Base-by-base conservation (phyloP, 495 filamentous ascomycete species). In the Neurospora cerealis region DNA sequence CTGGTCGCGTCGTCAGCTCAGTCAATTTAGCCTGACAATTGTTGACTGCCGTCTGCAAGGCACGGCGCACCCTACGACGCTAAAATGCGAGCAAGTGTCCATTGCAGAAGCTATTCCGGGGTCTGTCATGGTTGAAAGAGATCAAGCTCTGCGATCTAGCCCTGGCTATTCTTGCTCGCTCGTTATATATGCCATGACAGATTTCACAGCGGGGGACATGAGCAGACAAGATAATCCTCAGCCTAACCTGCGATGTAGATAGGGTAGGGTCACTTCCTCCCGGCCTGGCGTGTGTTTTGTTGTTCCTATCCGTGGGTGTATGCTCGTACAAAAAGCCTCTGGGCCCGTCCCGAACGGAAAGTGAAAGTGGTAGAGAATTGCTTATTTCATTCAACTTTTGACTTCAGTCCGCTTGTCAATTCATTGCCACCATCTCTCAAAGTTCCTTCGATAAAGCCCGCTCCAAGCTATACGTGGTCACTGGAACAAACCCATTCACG, bases 1-100 rank as follows among this genome's bases (percentile, higher is more conserved):
- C 11, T 46, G 42, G 28, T 40, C 32, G 54, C 54, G 54, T 62
- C 54, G 28, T 62, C 54, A 62, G 54, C 54, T 32, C 24, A 62
- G 2, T 21, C 46, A 78, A 78, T 80, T 80, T 79, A 80, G 77
- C 78, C 77, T 80, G 75, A n/a, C 70, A 71, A 36, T 42, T 66
- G 2, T 70, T n/a, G 70, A 40, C 40, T 71, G n/a, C 74, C 74
- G 73, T 34, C 74, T 80, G 78, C 79, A 78, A 80, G 76, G 79
- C 74, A 78, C 75, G 73, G 71, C 77, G 76, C 74, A 44, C 76
- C 19, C 72, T 15, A 7, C 42, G 69, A 62, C 54, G 13, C 28
- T 34, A 34, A 28, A 19, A 28, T 62, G 5, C 32, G 24, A 34
- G 13, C 54, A 62, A 62, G 13, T 2, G 0, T 19, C 24, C 54